Base-by-base conservation (phyloP, 192 early-diverging fungal species). In the Podila verticillata region DNA sequence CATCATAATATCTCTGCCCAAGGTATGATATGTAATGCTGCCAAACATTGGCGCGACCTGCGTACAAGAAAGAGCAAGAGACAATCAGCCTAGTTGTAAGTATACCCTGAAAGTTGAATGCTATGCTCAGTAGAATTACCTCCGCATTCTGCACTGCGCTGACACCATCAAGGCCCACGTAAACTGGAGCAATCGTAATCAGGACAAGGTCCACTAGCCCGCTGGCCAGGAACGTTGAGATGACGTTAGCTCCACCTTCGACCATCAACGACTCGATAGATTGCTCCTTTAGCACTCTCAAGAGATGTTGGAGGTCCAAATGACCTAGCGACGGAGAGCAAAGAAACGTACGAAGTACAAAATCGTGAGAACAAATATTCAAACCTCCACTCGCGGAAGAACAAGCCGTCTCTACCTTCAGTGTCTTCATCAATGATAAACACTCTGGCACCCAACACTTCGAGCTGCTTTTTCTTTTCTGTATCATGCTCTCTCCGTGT, bases 221-320 rank as follows among this genome's bases (percentile, higher is more conserved):
- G 31, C 62, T 73, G 35, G 59, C 67, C 66, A 95, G 61, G 67
- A 92, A 92, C 7, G 87, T 78, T 7, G 88, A 82, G 54, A 97
- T 95, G 7, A 97, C 82, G 29, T 74, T 75, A 0, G 94, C 91
- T 26, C 96, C 96, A 36, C 96, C 96, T 87, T 97, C 96, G 13
- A 97, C 92, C 96, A 97, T 97, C 35, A 97, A 61, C 5, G 77
- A 63, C 10, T 65, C 44, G 24, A 95, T 87, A 81, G 48, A 73
- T 29, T 54, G 61, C 22, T 34, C 20, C 13, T 54, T 28, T 24
- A 84, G 51, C n/a, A 24, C 65, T 29, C 61, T 39, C 19, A 84
- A 61, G 10, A 84, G 28, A 24, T 70, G 36, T 34, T 26, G 20
- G n/a, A 81, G n/a, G 1, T 73, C 75, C 31, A 77, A 54, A 26